These are phyloP conservation scores for Globisporangium irregulare DNA, from an alignment of 352 stramenopile genomes.

Conservation along the genomic window DNA sequence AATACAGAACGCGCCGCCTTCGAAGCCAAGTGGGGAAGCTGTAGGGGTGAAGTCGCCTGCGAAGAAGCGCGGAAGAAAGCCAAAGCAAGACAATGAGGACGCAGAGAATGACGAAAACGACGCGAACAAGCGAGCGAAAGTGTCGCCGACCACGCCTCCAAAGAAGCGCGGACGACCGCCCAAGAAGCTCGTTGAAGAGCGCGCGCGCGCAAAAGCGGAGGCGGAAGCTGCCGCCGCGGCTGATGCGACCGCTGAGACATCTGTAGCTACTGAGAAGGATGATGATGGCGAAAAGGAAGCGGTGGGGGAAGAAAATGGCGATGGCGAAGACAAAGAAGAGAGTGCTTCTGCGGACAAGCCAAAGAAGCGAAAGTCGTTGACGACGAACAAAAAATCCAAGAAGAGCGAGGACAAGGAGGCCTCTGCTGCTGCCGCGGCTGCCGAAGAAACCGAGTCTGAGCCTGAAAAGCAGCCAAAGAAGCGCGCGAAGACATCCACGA, in stretches of 20 bases:
- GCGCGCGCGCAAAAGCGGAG: background rate
- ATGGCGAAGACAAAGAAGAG: background rate
- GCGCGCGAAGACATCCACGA: conserved; percentile 25
- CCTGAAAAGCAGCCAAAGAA: conserved; percentile 48
- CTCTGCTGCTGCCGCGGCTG: background rate
- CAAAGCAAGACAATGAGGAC: conserved; percentile 14
- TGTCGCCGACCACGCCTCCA: conserved; percentile 4
- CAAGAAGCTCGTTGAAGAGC: conserved; percentile 9
- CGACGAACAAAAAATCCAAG: conserved; percentile 17
- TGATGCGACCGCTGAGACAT: background rate
- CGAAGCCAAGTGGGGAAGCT: conserved; percentile 3
- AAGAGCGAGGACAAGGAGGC: conserved; percentile 7
- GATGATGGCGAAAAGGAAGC: background rate
- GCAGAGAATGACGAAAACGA: background rate
- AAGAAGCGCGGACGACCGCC: conserved; percentile 10
- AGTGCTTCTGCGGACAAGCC: conserved; percentile 3
- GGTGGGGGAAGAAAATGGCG: background rate
- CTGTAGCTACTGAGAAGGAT: background rate
- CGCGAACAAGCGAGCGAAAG: conserved; percentile 15
- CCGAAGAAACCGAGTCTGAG: conserved; percentile 50
- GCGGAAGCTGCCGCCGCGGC: background rate
- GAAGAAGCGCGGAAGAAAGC: conserved; percentile 32
- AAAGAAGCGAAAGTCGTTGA: conserved; percentile 17
- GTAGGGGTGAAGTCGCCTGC: conserved; percentile 12
- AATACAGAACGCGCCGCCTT: background rate